Conservation (phyloP, 768 basidiomycete species). For the Tubosaeta sp. region DNA sequence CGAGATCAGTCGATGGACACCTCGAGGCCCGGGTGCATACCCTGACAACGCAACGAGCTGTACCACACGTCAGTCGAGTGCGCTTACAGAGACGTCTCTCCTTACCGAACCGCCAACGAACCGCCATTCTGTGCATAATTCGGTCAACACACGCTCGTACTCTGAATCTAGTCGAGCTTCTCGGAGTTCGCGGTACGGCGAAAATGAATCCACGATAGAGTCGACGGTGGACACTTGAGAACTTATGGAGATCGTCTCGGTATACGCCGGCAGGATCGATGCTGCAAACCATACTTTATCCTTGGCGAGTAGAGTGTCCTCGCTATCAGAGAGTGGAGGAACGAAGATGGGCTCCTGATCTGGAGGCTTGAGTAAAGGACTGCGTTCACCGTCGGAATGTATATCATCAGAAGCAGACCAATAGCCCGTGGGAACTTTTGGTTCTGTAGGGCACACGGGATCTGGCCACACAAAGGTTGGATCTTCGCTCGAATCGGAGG, state of each 20-base stretch:
- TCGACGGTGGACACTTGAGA: constrained; percentile 31
- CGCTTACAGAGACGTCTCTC: background rate
- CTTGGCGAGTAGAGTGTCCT: constrained; percentile 2
- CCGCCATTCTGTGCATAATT: constrained; percentile 62
- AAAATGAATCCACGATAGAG: constrained; percentile 44
- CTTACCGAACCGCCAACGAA: constrained; percentile 61
- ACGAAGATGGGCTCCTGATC: constrained; percentile 11
- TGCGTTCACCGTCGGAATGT: constrained; percentile 18
- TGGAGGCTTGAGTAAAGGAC: constrained; percentile 10
- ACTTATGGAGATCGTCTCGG: constrained; percentile 35
- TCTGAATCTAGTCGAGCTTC: constrained; percentile 38
- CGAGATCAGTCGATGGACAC: background rate
- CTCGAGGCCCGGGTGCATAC: constrained; percentile 29
- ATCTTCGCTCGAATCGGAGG: constrained; percentile 9
- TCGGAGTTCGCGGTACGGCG: constrained; percentile 53
- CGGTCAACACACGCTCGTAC: constrained; percentile 45
- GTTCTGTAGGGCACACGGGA: background rate
- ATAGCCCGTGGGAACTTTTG: constrained; percentile 19
- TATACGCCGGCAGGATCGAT: constrained; percentile 40
- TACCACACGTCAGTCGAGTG: background rate
- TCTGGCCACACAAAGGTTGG: constrained; percentile 11
- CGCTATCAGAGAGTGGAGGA: constrained; percentile 17
- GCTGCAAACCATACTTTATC: constrained; percentile 31
- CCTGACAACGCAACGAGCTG: constrained; percentile 60
- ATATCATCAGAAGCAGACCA: constrained; percentile 19